A percentile compares a stretch with the other conserved stretches of the same genome.
Evolutionary conservation across 2,329 filamentous ascomycete species (phyloP).

Genomic region (Fusarium virguliforme): DNA sequence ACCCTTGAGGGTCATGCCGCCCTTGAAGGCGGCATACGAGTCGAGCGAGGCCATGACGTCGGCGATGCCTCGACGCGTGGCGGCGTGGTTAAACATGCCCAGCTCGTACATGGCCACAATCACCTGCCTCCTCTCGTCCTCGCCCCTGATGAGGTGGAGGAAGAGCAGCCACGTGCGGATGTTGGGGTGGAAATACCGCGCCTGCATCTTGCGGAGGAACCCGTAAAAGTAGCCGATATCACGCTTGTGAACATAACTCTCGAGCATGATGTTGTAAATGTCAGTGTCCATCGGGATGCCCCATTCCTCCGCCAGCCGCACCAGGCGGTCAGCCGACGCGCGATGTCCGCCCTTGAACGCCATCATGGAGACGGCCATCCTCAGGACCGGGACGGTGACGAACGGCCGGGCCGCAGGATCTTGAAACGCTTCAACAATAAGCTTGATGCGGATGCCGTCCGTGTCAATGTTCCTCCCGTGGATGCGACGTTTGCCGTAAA

Average conservation of each 20-base stretch:
- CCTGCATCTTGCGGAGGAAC: constrained; percentile 61
- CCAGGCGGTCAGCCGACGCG: constrained; percentile 56
- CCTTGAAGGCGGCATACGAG: constrained; percentile 59
- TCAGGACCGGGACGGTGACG: constrained; percentile 61
- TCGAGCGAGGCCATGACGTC: constrained; percentile 62
- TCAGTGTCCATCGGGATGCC: constrained; percentile 63
- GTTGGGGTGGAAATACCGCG: constrained; percentile 59
- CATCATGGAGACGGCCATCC: constrained; percentile 63
- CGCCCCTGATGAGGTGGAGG: constrained; percentile 70
- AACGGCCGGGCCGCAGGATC: constrained; percentile 54
- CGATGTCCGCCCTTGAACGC: constrained; percentile 56
- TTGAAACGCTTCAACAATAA: constrained; percentile 60
- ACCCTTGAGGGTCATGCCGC: constrained; percentile 53
- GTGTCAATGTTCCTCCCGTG: constrained; percentile 56
- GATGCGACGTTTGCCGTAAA: constrained; percentile 55
- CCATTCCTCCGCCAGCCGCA: constrained; percentile 56
- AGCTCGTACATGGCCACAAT: constrained; percentile 64
- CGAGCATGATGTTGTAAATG: constrained; percentile 66
- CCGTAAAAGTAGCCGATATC: constrained; percentile 61
- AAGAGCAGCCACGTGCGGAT: constrained; percentile 66
- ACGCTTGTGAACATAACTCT: constrained; percentile 58
- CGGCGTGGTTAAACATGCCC: constrained; percentile 60
- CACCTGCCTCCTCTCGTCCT: constrained; percentile 67
- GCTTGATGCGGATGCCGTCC: constrained; percentile 57
- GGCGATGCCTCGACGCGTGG: constrained; percentile 59